A percentile compares a stretch with the other conserved stretches of the same genome.
These are phyloP conservation scores for Flammula alnicola DNA, from an alignment of 1,284 basidiomycete genomes.

Conservation along the genomic window DNA sequence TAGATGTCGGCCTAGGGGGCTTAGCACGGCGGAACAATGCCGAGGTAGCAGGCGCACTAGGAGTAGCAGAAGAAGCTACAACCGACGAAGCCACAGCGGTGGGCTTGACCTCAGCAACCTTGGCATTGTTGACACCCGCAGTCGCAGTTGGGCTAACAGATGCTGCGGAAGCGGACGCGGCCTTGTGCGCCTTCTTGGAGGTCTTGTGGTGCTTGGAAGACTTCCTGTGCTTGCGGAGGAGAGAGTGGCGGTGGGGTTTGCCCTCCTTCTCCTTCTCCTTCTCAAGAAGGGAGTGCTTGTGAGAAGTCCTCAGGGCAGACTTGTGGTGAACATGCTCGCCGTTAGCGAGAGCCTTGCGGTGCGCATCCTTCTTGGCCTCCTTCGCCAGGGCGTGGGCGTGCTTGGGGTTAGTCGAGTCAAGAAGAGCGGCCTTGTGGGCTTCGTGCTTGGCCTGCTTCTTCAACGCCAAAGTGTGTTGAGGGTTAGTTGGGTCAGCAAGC, in stretches of 20 bases:
- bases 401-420: too few species aligned
- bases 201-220: conserved; percentile 1
- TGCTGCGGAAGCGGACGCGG: neutral
- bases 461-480: neutral
- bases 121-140: neutral
- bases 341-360: conserved; percentile 1
- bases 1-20: too few species aligned
- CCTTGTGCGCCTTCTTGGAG: neutral
- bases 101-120: conserved; percentile 3
- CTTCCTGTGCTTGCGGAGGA: conserved; percentile 4
- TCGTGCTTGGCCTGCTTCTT: neutral
- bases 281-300: neutral
- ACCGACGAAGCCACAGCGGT: neutral
- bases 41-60: conserved; percentile 11
- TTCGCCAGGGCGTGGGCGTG: conserved; percentile 7
- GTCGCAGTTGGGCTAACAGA: neutral
- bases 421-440: conserved; percentile 1
- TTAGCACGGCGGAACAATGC: too few species aligned
- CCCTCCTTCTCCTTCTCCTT: neutral
- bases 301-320: neutral
- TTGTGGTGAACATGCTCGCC: neutral
- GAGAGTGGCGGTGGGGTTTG: too few species aligned
- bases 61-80: neutral
- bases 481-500: neutral
- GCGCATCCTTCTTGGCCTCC: conserved; percentile 4